Conservation (phyloP, 352 stramenopile genomes). For the Globisporangium orthogonon region DNA sequence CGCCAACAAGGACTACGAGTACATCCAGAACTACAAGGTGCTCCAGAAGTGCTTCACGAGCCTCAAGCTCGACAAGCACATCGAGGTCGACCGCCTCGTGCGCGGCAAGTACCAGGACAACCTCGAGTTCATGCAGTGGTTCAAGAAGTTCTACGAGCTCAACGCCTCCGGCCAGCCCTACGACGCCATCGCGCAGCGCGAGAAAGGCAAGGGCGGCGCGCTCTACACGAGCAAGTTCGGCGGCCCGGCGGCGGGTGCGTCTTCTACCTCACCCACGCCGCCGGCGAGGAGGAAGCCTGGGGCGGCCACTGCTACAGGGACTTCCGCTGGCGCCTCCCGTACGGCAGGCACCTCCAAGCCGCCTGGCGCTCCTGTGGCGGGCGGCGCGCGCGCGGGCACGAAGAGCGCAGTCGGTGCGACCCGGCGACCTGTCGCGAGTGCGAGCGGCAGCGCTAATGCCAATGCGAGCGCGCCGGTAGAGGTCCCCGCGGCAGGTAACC, state of each 20-base stretch:
- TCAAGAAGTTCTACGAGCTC: conserved; percentile 91
- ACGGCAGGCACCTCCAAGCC: conserved; percentile 26
- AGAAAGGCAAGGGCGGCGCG: conserved; percentile 92
- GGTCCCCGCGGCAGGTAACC: conserved; percentile 16
- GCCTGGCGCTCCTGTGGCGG: conserved; percentile 30
- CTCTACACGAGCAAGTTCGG: conserved; percentile 74
- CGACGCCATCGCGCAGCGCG: conserved; percentile 88
- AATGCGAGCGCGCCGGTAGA: conserved; percentile 8
- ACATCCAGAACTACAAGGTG: conserved; percentile 99
- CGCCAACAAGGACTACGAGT: conserved; percentile 97
- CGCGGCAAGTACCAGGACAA: conserved; percentile 99
- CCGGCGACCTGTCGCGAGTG: conserved; percentile 26
- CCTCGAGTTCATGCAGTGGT: conserved; percentile 99
- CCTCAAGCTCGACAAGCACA: conserved; percentile 93
- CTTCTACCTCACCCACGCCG: conserved; percentile 10
- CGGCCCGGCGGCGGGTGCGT: conserved; percentile 19
- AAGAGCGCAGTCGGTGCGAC: conserved; percentile 13
- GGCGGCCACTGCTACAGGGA: neutral
- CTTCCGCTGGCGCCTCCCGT: conserved; percentile 16
- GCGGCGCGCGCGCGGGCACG: conserved; percentile 17
- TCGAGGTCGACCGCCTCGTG: conserved; percentile 98
- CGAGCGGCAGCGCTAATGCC: neutral
- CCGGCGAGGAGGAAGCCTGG: conserved; percentile 35
- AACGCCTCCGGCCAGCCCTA: conserved; percentile 89
- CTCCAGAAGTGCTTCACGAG: conserved; percentile 96